Evolutionary conservation across 2,329 filamentous ascomycete species (phyloP), one percentile per base, ranked within the genome.

Genomic region (Aspergillus piperis): DNA sequence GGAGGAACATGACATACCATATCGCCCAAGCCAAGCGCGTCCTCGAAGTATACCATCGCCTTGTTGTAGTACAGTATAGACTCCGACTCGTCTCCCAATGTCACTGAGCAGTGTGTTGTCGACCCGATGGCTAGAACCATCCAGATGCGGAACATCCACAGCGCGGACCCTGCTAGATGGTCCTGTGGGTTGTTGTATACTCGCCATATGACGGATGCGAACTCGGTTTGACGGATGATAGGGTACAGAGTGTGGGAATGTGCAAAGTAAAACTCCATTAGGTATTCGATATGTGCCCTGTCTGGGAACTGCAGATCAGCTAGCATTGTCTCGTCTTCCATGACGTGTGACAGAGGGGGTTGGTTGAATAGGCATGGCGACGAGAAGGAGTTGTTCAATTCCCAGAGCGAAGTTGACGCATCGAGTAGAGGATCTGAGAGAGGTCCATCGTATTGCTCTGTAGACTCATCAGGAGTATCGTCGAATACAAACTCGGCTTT

Each of bases 91-190:
- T 81, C 80, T 1, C 71, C 69, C 57, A 81, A 63, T 0, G 76
- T 74, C 1, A 82, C 75, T 0, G 80, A 80, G 6, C 70, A 81
- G 60, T 77, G 75, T 0, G 80, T 74, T 0, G 80, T 81, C 0
- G 80, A 79, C 1, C 80, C 80, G 27, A 82, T 82, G 5, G 80
- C 80, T 3, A 82, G 67, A 2, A 82, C 75, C 77, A 82, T 82
- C 80, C 80, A 82, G n/a, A 82, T 72, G 19, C 75, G 70, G 59
- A 80, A 81, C 6, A 75, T 62, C 54, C 68, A 72, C 1, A 77
- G 64, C 1, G 77, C 72, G 0, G 75, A 73, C 39, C 76, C 71
- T 2, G 66, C 64, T 5, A 69, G 49, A 2, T 69, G 66, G 25
- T 70, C 69, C 8, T 69, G 59, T 0, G 75, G 73, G 27, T 75